These are phyloP conservation scores for Coemansia sp. DNA, from an alignment of 192 early-diverging fungal genomes.

Conservation along the genomic window DNA sequence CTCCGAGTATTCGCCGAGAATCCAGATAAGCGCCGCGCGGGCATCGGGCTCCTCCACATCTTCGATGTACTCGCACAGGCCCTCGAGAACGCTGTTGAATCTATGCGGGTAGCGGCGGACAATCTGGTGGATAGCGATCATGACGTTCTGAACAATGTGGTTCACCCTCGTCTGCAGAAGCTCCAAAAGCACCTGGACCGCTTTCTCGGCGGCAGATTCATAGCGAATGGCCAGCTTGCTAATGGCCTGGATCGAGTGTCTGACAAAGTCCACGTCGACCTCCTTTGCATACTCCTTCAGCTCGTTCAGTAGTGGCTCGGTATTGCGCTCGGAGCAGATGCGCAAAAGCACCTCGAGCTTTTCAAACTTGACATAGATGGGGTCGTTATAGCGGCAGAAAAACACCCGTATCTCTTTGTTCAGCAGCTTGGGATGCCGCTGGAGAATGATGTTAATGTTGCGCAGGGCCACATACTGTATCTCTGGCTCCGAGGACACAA, in stretches of 20 bases:
- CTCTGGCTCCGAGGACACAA: constrained; percentile 84
- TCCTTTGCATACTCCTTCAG: constrained; percentile 96
- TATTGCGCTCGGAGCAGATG: constrained; percentile 78
- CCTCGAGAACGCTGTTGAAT: constrained; percentile 82
- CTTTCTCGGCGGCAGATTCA: constrained; percentile 79
- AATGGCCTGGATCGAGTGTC: constrained; percentile 85
- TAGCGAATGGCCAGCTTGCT: constrained; percentile 91
- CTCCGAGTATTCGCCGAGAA: constrained; percentile 94
- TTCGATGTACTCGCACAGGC: constrained; percentile 88
- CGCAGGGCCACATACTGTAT: constrained; percentile 96
- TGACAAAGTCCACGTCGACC: constrained; percentile 95
- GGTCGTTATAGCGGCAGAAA: constrained; percentile 98
- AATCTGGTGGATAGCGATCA: constrained; percentile 91
- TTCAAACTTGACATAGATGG: constrained; percentile 94
- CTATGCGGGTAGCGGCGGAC: constrained; percentile 90
- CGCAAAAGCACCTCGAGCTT: constrained; percentile 93
- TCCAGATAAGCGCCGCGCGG: constrained; percentile 90
- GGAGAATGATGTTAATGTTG: constrained; percentile 94
- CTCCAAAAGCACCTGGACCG: constrained; percentile 83
- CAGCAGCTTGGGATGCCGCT: constrained; percentile 81
- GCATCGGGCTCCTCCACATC: constrained; percentile 87
- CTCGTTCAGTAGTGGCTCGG: constrained; percentile 90
- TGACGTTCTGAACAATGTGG: constrained; percentile 88
- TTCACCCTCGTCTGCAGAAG: constrained; percentile 85
- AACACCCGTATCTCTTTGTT: constrained; percentile 93